Percentiles rank a stretch among this genome's conserved stretches.
Evolutionary conservation across 768 basidiomycete species (phyloP).

Genomic region (Trametes gibbosa): DNA sequence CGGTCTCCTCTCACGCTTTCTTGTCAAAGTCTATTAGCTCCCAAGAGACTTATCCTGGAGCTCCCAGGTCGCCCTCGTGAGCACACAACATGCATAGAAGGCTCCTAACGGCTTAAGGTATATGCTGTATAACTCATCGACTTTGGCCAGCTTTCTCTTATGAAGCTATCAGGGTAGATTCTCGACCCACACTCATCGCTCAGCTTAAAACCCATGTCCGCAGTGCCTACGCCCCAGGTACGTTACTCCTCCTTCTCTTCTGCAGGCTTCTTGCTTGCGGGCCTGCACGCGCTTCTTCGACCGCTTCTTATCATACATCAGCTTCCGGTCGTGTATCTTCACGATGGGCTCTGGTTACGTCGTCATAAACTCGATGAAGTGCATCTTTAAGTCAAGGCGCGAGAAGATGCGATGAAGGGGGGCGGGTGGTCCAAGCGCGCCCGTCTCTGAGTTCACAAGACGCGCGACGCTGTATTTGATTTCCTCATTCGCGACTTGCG

Average conservation of each 20-base stretch:
- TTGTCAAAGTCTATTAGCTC: not conserved
- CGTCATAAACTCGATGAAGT: conserved; percentile 55
- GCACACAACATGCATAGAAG: not conserved
- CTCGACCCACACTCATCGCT: conserved; percentile 14
- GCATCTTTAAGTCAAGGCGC: conserved; percentile 37
- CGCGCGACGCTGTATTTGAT: conserved; percentile 45
- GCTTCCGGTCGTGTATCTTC: conserved; percentile 49
- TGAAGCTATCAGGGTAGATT: not conserved
- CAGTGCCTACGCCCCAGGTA: conserved; percentile 59
- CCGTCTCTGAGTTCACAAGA: conserved; percentile 46
- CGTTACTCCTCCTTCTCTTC: conserved; percentile 68
- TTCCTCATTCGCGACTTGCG: conserved; percentile 33
- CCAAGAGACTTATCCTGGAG: conserved; percentile 4
- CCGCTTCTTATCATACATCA: conserved; percentile 38
- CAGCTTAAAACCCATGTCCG: conserved; percentile 67
- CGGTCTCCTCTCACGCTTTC: not conserved
- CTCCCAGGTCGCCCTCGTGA: conserved; percentile 29
- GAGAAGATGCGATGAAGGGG: conserved; percentile 45
- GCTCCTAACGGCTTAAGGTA: not conserved
- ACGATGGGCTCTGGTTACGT: conserved; percentile 55
- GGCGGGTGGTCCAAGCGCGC: conserved; percentile 34
- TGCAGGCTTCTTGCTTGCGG: conserved; percentile 24
- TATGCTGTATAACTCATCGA: conserved; percentile 71
- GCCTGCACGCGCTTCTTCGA: conserved; percentile 33
- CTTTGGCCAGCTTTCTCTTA: conserved; percentile 45